Base-by-base conservation (phyloP, 306 rosid genomes). In the Fagus crenata region DNA sequence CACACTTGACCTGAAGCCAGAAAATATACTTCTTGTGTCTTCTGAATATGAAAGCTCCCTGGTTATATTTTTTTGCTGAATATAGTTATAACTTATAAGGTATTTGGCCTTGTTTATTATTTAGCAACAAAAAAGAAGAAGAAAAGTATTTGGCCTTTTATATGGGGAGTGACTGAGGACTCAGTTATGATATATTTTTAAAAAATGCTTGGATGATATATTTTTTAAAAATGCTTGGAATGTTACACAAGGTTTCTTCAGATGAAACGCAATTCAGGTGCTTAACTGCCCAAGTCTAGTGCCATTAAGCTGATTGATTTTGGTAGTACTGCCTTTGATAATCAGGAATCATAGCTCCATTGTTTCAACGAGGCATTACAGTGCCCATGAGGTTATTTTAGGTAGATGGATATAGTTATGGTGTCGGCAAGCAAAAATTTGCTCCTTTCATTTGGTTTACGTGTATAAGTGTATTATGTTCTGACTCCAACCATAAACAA, bases 251-350 rank as follows among this genome's bases (percentile, higher is more conserved):
- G 86, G 73, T 85, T 86, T 86, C 83, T 74, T 89, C 98, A 67
- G 97, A 87, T 81, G 97, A 86, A 84, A 86, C 40, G 75, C 90
- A 90, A 78, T 82, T 82, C 93, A 87, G 93, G 89, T 90, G 93
- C 92, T 91, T 93, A 22, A 22, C 0, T 22, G 93, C 98, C 98
- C 88, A 93, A 91, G 94, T 93, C 98, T 85, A 91, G 97, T 90
- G 96, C 97, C 87, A 91, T 93, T 91, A 93, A 93, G 96, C 96
- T 93, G 94, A 93, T 93, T 87, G 98, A 93, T 92, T 93, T 93
- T 86, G 98, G 98, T 85, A 93, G 98, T 90, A 80, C 98, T 78
- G 93, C 92, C 74, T 87, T 70, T 90, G 98, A 90, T 81, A 87
- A 89, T 86, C 91, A 93, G 0, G 89, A 87, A 73, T 55, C 98